phyloP scores from a whole-genome alignment of 169 alveolate species.

The Besnoitia besnoiti region DNA sequence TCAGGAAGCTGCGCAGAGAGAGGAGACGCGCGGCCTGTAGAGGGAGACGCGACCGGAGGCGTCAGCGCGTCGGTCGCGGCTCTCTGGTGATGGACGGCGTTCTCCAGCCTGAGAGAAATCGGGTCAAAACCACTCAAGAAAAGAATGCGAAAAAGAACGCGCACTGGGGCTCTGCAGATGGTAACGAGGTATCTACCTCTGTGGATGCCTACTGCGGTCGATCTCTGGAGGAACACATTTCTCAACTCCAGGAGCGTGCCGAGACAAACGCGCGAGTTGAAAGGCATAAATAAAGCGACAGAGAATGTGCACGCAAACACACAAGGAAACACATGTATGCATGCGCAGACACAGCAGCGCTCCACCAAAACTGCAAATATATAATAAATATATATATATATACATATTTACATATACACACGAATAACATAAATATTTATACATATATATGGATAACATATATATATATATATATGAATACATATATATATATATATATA shows the following conservation, averaged over 20 bases:
- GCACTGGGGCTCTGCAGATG: no score
- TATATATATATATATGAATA: background rate
- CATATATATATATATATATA: background rate
- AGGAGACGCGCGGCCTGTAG: background rate
- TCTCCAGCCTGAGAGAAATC: background rate
- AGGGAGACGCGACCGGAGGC: no score
- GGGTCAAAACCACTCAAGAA: background rate
- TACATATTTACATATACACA: no score
- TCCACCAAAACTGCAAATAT: background rate
- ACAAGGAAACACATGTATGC: background rate
- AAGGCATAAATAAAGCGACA: no score
- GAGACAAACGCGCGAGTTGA: background rate
- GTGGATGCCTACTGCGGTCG: no score
- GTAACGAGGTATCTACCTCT: no score
- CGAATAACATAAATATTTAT: background rate
- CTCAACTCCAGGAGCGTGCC: background rate
- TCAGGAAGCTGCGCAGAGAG: background rate
- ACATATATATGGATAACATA: background rate
- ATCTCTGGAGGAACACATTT: no score
- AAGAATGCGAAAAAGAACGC: background rate
- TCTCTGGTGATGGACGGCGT: background rate
- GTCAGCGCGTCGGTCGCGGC: background rate
- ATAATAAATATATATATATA: background rate
- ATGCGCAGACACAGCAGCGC: background rate
- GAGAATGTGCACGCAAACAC: background rate